These are phyloP conservation scores for Sequoiadendron giganteum DNA, from an alignment of 75 land plant genomes.

Conservation along the genomic window DNA sequence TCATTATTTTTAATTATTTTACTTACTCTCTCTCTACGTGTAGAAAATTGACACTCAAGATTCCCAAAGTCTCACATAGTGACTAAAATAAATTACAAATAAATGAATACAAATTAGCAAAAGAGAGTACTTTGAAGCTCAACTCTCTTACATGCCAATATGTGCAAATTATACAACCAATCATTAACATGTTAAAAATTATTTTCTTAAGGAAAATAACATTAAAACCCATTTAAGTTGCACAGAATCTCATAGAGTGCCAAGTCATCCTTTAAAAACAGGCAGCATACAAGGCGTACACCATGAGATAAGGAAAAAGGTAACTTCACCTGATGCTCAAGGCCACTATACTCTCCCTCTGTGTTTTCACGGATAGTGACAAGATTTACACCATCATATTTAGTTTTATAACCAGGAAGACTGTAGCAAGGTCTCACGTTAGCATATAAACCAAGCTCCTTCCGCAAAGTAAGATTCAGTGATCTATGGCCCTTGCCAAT, in stretches of 20 bases:
- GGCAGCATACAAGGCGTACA: not conserved
- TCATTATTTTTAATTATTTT: not conserved
- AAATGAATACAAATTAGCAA: not conserved
- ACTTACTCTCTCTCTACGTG: not conserved
- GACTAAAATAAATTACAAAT: not conserved
- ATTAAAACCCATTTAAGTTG: not conserved
- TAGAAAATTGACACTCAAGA: not conserved
- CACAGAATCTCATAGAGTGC: not conserved
- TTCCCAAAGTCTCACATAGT: not conserved
- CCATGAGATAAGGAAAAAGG: not conserved
- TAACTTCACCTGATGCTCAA: constrained; percentile 94
- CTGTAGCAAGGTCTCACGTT: constrained; percentile 98
- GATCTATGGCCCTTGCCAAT: constrained; percentile 98
- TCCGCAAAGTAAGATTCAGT: constrained; percentile 88
- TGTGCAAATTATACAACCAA: not conserved
- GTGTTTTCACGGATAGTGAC: constrained; percentile 98
- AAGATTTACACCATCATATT: constrained; percentile 89
- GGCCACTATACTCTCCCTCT: constrained; percentile 99
- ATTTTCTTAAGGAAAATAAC: not conserved
- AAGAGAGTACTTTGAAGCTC: not conserved
- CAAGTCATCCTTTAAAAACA: not conserved
- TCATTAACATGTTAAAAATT: not conserved
- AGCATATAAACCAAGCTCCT: constrained; percentile 94
- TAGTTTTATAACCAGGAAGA: constrained; percentile 94
- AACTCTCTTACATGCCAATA: not conserved